phyloP scores from a whole-genome alignment of 495 filamentous ascomycete species.

The Niebla homalea region DNA sequence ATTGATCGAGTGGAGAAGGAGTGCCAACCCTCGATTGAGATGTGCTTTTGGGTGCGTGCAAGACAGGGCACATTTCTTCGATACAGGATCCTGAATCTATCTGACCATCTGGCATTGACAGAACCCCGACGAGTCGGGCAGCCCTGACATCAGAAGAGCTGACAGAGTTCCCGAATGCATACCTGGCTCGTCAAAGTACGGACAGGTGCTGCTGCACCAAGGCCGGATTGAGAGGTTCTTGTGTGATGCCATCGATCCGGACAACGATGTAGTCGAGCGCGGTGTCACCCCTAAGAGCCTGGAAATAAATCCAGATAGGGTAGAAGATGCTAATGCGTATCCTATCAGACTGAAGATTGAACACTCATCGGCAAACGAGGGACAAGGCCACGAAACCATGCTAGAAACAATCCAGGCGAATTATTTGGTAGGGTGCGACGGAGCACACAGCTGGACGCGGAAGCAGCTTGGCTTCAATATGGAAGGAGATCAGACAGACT shows the following conservation, averaged over 20 bases:
- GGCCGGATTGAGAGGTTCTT: constrained; percentile 45
- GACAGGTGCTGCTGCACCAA: constrained; percentile 42
- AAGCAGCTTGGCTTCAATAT: constrained; percentile 43
- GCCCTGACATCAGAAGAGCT: constrained; percentile 1
- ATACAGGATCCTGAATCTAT: constrained; percentile 11
- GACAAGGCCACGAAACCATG: no score
- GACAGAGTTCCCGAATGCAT: constrained; percentile 10
- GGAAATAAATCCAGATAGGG: constrained; percentile 28
- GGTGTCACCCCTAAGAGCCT: constrained; percentile 35
- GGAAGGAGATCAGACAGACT: constrained; percentile 50
- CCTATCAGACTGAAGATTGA: no score
- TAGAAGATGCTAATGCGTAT: constrained; percentile 32
- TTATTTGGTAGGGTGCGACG: constrained; percentile 57
- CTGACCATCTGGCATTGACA: background rate
- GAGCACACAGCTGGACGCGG: constrained; percentile 49
- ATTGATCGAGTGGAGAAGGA: constrained; percentile 47
- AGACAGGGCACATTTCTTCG: background rate
- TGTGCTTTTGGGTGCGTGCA: constrained; percentile 26
- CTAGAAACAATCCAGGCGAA: constrained; percentile 43
- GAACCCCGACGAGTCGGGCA: constrained; percentile 13
- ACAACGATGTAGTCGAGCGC: constrained; percentile 40
- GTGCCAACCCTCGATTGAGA: constrained; percentile 28
- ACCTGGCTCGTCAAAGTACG: constrained; percentile 24
- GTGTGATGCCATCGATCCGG: constrained; percentile 35
- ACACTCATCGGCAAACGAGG: no score